A percentile compares a stretch with the other conserved stretches of the same genome.
Conservation (phyloP, 2,329 filamentous ascomycete genomes). For the Alternaria panax region DNA sequence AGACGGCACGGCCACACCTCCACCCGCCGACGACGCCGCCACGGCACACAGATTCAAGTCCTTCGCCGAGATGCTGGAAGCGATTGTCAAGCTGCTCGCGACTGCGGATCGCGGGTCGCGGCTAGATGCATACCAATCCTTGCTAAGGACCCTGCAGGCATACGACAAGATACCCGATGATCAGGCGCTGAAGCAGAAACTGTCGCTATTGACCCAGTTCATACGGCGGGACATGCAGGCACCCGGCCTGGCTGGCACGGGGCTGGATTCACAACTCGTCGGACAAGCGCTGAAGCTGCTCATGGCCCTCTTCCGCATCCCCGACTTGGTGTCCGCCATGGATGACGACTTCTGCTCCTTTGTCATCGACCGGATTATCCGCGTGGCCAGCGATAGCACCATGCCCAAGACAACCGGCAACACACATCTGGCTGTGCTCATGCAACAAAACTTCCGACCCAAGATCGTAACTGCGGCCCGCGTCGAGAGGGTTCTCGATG, state of each 20-base stretch:
- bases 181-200: conserved; percentile 66
- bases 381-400: conserved; percentile 71
- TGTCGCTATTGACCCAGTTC: conserved; percentile 79
- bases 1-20: conserved; percentile 50
- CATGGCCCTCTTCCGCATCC: conserved; percentile 76
- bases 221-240: conserved; percentile 81
- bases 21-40: conserved; percentile 48
- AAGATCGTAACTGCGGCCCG: conserved; percentile 77
- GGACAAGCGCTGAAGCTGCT: conserved; percentile 81
- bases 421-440: conserved; percentile 80
- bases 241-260: conserved; percentile 62
- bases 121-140: conserved; percentile 84
- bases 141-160: conserved; percentile 77
- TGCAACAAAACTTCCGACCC: conserved; percentile 77
- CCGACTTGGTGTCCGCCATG: conserved; percentile 73
- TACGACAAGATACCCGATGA: conserved; percentile 77
- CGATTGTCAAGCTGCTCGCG: conserved; percentile 80
- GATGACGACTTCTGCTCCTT: conserved; percentile 81
- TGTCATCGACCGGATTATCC: conserved; percentile 81
- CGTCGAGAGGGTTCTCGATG: conserved; percentile 72
- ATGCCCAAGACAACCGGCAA: conserved; percentile 80
- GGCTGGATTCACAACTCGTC: conserved; percentile 72
- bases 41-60: conserved; percentile 61
- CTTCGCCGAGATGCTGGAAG: conserved; percentile 83
- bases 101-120: conserved; percentile 74